phyloP scores from a whole-genome alignment of 1,284 basidiomycete species.

The Irpex sp. region DNA sequence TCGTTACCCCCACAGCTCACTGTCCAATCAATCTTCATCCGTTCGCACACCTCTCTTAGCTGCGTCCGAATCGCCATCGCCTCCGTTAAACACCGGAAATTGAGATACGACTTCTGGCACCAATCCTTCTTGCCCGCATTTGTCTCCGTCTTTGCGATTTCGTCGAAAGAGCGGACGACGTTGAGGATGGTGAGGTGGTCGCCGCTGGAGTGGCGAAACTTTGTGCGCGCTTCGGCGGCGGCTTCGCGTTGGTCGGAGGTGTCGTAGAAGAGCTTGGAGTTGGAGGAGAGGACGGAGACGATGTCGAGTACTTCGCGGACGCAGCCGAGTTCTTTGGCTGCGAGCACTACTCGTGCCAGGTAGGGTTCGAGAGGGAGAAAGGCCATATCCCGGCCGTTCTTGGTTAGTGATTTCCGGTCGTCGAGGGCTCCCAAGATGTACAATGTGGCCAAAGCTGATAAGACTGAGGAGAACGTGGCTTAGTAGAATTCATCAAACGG shows the following conservation, averaged over 20 bases:
- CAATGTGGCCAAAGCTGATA: constrained; percentile 70
- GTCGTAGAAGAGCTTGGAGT: constrained; percentile 73
- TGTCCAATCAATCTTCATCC: constrained; percentile 59
- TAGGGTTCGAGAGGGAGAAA: constrained; percentile 82
- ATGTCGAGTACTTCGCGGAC: constrained; percentile 75
- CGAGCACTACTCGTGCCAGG: constrained; percentile 74
- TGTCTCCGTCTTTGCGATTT: constrained; percentile 39
- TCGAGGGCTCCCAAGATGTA: constrained; percentile 76
- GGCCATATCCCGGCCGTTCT: constrained; percentile 76
- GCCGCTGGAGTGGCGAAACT: constrained; percentile 82
- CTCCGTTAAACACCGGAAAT: constrained; percentile 83
- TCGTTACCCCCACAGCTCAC: constrained; percentile 56
- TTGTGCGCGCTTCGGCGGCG: constrained; percentile 63
- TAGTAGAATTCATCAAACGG: neutral
- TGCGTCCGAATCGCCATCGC: constrained; percentile 83
- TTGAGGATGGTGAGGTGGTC: constrained; percentile 92
- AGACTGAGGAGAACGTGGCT: constrained; percentile 39
- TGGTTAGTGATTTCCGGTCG: constrained; percentile 59
- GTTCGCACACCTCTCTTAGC: constrained; percentile 64
- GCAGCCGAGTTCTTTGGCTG: constrained; percentile 69
- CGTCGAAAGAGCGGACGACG: constrained; percentile 77
- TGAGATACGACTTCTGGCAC: constrained; percentile 83
- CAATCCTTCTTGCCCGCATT: constrained; percentile 62
- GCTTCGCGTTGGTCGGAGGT: constrained; percentile 68
- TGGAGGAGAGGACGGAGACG: constrained; percentile 75